Conservation (phyloP, 768 basidiomycete genomes). For the Agrocybe pediades region DNA sequence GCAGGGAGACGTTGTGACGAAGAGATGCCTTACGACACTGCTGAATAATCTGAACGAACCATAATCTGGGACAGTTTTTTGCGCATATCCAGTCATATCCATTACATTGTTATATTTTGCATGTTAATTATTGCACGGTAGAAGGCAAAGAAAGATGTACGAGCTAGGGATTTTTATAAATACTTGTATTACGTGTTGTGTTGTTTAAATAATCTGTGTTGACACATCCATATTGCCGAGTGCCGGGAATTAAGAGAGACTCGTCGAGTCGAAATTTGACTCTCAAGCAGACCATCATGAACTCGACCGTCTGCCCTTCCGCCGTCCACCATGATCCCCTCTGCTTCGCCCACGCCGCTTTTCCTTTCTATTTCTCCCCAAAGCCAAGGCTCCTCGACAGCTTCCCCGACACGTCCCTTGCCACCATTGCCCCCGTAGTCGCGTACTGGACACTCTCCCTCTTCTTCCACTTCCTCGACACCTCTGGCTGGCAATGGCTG, state of each 20-base stretch:
- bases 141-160: conserved; percentile 29
- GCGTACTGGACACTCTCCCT: conserved; percentile 85
- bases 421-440: conserved; percentile 73
- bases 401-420: conserved; percentile 71
- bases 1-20: conserved; percentile 97
- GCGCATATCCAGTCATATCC: conserved; percentile 30
- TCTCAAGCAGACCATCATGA: conserved; percentile 26
- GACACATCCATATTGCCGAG: neutral
- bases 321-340: conserved; percentile 35
- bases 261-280: conserved; percentile 5
- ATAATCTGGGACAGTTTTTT: conserved; percentile 36
- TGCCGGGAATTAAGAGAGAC: neutral
- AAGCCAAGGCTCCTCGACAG: conserved; percentile 49
- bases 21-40: conserved; percentile 88
- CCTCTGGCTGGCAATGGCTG: conserved; percentile 73
- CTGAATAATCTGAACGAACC: conserved; percentile 85
- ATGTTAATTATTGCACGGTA: conserved; percentile 32
- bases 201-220: neutral
- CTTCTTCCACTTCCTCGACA: conserved; percentile 82
- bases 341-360: conserved; percentile 32
- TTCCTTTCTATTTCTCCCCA: conserved; percentile 60
- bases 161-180: conserved; percentile 26
- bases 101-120: conserved; percentile 31
- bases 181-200: conserved; percentile 24
- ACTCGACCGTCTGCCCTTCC: conserved; percentile 36